Conservation (phyloP, 208 protist genomes). For the Acanthamoeba royreba region DNA sequence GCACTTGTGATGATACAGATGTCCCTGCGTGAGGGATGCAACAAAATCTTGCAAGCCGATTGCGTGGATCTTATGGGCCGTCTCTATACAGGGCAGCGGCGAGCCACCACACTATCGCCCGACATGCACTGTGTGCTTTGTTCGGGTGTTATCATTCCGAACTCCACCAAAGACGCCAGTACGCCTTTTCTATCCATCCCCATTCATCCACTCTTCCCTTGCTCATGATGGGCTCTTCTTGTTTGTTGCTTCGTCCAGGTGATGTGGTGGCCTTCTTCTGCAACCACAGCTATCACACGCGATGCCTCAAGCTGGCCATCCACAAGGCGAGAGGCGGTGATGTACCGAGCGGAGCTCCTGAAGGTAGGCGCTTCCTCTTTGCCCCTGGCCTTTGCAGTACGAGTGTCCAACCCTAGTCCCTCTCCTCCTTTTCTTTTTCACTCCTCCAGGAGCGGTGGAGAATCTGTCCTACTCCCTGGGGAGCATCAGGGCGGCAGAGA, state of each 20-base stretch:
- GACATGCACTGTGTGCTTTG: conserved; percentile 6
- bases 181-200: too few relatives aligned
- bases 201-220: too few relatives aligned
- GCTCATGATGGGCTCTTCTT: too few relatives aligned
- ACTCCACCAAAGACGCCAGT: neutral
- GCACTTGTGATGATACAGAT: conserved; percentile 45
- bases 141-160: neutral
- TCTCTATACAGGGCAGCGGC: neutral
- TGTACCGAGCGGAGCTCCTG: too few relatives aligned
- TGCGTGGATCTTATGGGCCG: conserved; percentile 60
- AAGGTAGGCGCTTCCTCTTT: too few relatives aligned
- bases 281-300: conserved; percentile 21
- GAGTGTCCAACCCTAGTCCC: too few relatives aligned
- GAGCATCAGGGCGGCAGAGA: neutral
- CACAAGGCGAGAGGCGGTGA: neutral
- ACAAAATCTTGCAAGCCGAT: conserved; percentile 67
- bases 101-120: neutral
- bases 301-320: conserved; percentile 19
- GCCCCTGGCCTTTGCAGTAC: too few relatives aligned
- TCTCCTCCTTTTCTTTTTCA: too few relatives aligned
- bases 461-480: neutral
- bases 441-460: neutral
- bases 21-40: conserved; percentile 71
- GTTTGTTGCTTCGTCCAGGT: too few relatives aligned
- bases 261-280: conserved; percentile 43